phyloP scores from a whole-genome alignment of 176 grass and related monocot species.

The Leersia perrieri region DNA sequence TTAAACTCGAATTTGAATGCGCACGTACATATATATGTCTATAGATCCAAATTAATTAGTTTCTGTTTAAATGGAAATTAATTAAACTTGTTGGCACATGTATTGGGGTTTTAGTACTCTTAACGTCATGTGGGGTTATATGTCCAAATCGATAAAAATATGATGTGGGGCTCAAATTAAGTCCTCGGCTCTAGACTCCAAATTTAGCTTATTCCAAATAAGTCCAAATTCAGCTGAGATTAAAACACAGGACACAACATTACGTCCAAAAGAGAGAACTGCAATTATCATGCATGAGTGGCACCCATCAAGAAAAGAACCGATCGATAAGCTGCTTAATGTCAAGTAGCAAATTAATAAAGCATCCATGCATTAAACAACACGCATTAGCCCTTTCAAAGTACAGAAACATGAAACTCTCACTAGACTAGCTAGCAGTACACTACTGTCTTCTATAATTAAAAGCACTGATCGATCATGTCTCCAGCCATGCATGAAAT shows the following conservation, averaged over 20 bases:
- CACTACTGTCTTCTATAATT: conserved; percentile 22
- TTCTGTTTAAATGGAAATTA: neutral
- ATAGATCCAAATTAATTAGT: neutral
- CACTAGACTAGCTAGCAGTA: neutral
- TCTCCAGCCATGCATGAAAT: conserved; percentile 6
- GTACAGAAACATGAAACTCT: conserved; percentile 32
- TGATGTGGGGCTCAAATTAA: neutral
- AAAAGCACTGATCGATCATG: conserved; percentile 2
- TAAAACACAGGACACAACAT: conserved; percentile 3
- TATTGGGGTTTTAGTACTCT: neutral
- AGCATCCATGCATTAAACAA: conserved; percentile 42
- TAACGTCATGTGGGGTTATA: neutral
- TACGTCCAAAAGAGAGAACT: conserved; percentile 18
- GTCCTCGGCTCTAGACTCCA: conserved; percentile 16
- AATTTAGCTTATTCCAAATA: neutral
- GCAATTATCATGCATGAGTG: conserved; percentile 21
- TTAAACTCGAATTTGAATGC: neutral
- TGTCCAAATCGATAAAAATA: neutral
- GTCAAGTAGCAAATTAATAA: conserved; percentile 32
- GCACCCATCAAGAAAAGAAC: conserved; percentile 34
- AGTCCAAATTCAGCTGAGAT: conserved; percentile 12
- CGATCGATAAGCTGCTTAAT: neutral
- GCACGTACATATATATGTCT: neutral
- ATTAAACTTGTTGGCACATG: neutral
- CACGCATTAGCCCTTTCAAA: conserved; percentile 32